These are phyloP conservation scores for Serendipita sp. DNA, from an alignment of 768 basidiomycete genomes.

Conservation along the genomic window DNA sequence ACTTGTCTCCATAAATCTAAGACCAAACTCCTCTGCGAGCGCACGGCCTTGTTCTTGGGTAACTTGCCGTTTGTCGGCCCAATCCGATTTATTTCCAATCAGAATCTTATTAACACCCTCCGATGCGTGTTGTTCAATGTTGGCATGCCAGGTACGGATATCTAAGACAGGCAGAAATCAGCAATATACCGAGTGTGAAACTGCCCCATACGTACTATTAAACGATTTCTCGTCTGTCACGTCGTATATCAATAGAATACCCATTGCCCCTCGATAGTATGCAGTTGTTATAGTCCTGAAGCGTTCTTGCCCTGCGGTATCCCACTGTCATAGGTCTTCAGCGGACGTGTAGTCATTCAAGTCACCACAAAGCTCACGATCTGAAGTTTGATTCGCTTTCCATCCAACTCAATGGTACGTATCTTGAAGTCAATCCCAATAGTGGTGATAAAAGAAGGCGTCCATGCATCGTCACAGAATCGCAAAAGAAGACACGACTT, in stretches of 20 bases:
- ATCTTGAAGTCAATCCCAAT: constrained; percentile 99
- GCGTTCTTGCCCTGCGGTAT: constrained; percentile 96
- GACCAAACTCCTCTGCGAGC: constrained; percentile 83
- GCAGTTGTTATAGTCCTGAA: constrained; percentile 98
- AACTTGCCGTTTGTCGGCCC: constrained; percentile 89
- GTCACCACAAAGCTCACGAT: constrained; percentile 45
- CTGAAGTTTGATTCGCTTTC: constrained; percentile 96
- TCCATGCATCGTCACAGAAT: constrained; percentile 99
- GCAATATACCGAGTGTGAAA: constrained; percentile 7
- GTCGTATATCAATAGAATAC: constrained; percentile 96
- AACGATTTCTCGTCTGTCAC: constrained; percentile 91
- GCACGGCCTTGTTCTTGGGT: constrained; percentile 83
- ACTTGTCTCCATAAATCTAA: constrained; percentile 94
- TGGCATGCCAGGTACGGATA: constrained; percentile 94
- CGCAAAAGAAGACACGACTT: constrained; percentile 91
- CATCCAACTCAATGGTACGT: constrained; percentile 93
- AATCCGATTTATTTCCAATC: constrained; percentile 98
- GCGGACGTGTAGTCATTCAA: neutral
- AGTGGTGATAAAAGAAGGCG: constrained; percentile 96
- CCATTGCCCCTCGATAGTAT: constrained; percentile 98
- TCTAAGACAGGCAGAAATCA: constrained; percentile 32
- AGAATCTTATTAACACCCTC: constrained; percentile 99
- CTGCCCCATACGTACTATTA: constrained; percentile 53
- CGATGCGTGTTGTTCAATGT: constrained; percentile 97
- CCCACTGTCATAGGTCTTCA: constrained; percentile 48